phyloP scores from a whole-genome alignment of 176 grass and related monocot species.

The Raddia guianensis region DNA sequence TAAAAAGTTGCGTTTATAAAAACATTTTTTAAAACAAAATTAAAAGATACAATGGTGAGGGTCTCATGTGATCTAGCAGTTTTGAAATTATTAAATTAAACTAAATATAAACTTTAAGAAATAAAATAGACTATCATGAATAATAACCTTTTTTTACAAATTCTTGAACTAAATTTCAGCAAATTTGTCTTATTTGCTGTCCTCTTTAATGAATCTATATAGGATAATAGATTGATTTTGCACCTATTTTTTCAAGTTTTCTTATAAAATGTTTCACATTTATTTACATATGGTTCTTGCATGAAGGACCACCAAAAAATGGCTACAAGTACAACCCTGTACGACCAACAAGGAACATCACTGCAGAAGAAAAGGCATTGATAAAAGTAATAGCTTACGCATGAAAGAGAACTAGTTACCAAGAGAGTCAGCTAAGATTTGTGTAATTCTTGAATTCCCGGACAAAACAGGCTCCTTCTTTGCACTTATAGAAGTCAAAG shows the following conservation, averaged over 20 bases:
- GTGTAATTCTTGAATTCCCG: slow-evolving; percentile 87
- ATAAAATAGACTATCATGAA: neutral
- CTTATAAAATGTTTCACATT: neutral
- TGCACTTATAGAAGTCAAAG: slow-evolving; percentile 81
- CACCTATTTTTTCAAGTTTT: neutral
- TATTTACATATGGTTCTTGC: neutral
- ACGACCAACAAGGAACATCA: neutral
- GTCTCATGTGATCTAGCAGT: neutral
- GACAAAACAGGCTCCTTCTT: slow-evolving; percentile 79
- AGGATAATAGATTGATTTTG: neutral
- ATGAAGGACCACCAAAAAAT: neutral
- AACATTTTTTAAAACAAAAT: neutral
- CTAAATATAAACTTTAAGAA: neutral
- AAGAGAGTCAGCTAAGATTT: slow-evolving; percentile 89
- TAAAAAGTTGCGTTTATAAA: neutral
- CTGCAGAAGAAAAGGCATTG: slow-evolving; percentile 18
- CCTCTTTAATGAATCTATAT: neutral
- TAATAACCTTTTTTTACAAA: neutral
- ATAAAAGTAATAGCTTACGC: slow-evolving; percentile 1
- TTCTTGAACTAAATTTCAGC: neutral
- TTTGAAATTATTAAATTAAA: slow-evolving; percentile 21
- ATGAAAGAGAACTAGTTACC: slow-evolving; percentile 52
- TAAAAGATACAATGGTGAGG: neutral
- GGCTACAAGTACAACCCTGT: neutral
- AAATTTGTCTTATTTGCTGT: neutral